Evolutionary conservation across 306 rosid species (phyloP).

Genomic region (Prunus campanulata): DNA sequence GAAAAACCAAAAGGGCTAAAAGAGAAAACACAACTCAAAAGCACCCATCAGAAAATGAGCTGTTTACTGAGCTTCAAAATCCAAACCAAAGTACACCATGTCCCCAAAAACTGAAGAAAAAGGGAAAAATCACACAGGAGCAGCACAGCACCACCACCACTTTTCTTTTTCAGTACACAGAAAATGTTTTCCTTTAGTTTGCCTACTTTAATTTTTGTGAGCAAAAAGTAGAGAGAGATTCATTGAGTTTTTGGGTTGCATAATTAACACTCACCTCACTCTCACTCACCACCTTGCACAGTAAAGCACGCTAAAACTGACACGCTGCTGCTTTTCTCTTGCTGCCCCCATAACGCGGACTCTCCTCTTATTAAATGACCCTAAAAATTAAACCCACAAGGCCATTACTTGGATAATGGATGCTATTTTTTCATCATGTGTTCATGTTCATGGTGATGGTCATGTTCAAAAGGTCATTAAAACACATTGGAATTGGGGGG

Average conservation of each 20-base stretch:
- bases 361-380: constrained; percentile 38
- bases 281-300: constrained; percentile 36
- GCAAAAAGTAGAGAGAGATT: constrained; percentile 27
- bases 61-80: constrained; percentile 20
- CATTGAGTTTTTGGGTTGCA: constrained; percentile 40
- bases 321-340: constrained; percentile 43
- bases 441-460: not conserved
- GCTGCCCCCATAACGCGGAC: constrained; percentile 26
- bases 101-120: not conserved
- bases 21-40: constrained; percentile 8
- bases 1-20: constrained; percentile 25
- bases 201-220: constrained; percentile 5
- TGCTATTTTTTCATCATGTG: not conserved
- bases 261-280: constrained; percentile 17
- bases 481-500: not conserved
- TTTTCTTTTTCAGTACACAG: not conserved
- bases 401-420: constrained; percentile 7
- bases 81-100: constrained; percentile 14
- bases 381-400: constrained; percentile 5
- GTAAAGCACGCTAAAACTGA: constrained; percentile 81
- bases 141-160: constrained; percentile 17
- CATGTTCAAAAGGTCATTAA: not conserved
- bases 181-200: not conserved
- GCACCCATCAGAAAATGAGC: not conserved
- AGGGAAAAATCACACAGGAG: constrained; percentile 6